Percentiles rank a stretch among this genome's conserved stretches.
Conservation (phyloP, 2,329 filamentous ascomycete species). For the Aspergillus neoniger region DNA sequence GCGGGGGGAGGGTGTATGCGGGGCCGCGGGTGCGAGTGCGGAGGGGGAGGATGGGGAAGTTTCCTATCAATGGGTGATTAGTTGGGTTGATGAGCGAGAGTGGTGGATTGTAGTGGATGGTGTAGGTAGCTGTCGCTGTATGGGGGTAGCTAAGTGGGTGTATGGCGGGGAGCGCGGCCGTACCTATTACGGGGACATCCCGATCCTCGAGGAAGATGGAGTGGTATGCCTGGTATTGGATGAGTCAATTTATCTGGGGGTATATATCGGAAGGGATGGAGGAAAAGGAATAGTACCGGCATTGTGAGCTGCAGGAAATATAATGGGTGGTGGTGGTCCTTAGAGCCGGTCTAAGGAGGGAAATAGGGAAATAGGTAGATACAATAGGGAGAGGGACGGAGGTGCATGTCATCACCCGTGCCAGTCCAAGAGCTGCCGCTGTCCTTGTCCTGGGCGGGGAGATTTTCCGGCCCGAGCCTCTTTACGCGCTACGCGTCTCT, state of each 20-base stretch:
- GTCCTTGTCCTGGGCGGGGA: conserved; percentile 1
- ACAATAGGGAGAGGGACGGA: conserved; percentile 13
- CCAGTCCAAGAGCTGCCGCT: neutral
- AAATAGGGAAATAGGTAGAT: conserved; percentile 10
- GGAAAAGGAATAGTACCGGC: conserved; percentile 43
- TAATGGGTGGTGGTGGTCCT: conserved; percentile 12
- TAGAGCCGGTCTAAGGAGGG: conserved; percentile 24
- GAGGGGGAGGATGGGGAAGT: conserved; percentile 91
- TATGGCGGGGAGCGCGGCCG: conserved; percentile 10
- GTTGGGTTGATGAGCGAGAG: neutral
- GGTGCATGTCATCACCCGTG: conserved; percentile 31
- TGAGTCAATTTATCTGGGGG: conserved; percentile 4
- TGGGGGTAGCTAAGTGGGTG: conserved; percentile 30
- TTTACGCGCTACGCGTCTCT: conserved; percentile 43
- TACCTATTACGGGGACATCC: conserved; percentile 66
- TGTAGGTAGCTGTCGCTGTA: too few relatives aligned
- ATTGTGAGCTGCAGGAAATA: conserved; percentile 36
- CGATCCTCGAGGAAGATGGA: conserved; percentile 89
- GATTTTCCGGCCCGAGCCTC: conserved; percentile 45
- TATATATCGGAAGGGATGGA: neutral
- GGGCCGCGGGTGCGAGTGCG: conserved; percentile 95
- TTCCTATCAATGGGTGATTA: conserved; percentile 57
- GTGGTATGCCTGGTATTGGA: conserved; percentile 77
- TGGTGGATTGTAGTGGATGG: too few relatives aligned
- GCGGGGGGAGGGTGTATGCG: conserved; percentile 75